phyloP scores from a whole-genome alignment of 495 filamentous ascomycete genomes.

The Penicillium angulare region DNA sequence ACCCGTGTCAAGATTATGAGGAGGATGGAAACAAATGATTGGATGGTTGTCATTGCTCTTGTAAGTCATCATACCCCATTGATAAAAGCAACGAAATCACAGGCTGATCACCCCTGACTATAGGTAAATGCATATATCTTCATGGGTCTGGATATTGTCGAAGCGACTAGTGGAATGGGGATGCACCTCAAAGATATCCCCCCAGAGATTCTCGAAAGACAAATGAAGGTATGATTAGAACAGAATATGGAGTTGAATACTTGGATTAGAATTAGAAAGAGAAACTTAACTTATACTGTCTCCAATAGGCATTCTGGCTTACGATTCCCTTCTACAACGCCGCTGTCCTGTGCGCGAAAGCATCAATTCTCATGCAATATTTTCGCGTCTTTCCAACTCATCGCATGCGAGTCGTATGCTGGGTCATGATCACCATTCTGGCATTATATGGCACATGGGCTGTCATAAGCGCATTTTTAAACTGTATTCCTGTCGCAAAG shows the following conservation, averaged over 20 bases:
- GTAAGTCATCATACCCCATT: slow-evolving; percentile 18
- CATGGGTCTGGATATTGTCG: slow-evolving; percentile 41
- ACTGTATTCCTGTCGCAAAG: slow-evolving; percentile 47
- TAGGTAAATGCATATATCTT: slow-evolving; percentile 40
- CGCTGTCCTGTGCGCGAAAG: slow-evolving; percentile 50
- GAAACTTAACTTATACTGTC: background rate
- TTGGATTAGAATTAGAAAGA: background rate
- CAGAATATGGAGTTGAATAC: background rate
- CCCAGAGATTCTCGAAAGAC: slow-evolving; percentile 27
- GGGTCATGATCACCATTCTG: slow-evolving; percentile 40
- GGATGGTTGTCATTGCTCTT: slow-evolving; percentile 42
- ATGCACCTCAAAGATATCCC: slow-evolving; percentile 39
- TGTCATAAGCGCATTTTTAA: slow-evolving; percentile 43
- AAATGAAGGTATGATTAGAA: slow-evolving; percentile 36
- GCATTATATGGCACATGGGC: slow-evolving; percentile 41
- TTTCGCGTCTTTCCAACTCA: slow-evolving; percentile 45
- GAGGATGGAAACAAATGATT: slow-evolving; percentile 42
- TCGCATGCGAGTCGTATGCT: slow-evolving; percentile 40
- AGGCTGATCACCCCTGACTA: too few relatives aligned
- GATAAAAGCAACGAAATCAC: too few relatives aligned
- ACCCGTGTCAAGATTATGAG: slow-evolving; percentile 36
- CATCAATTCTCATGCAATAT: slow-evolving; percentile 50
- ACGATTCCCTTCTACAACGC: slow-evolving; percentile 50
- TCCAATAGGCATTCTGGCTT: slow-evolving; percentile 40
- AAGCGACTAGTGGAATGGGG: slow-evolving; percentile 41